Base-by-base conservation (phyloP, 139 green algal genomes). In the Bryopsis sp. region DNA sequence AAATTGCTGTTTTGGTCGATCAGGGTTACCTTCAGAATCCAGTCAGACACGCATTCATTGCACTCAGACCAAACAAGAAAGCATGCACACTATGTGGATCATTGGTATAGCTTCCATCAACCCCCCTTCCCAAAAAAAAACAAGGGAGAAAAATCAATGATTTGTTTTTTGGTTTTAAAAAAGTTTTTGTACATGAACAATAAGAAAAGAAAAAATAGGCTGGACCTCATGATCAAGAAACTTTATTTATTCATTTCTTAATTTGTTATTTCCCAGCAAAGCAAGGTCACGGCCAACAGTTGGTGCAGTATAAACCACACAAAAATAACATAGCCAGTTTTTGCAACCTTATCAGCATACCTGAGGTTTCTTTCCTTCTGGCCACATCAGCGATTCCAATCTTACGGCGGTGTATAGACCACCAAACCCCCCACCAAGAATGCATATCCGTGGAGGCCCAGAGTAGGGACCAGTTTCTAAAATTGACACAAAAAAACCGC, bases 361-460 rank as follows among this genome's bases (percentile, higher is more conserved):
- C 79, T 87, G 76, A 2, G 90, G 92, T 73, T 87, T 92, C n/a
- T 70, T 88, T 58, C 82, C 80, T 11, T 80, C 71, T 0, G 90
- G 88, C 94, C 94, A 99, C 54, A 93, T 79, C 47, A 99, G 75
- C 39, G 70, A 72, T 34, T 94, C 82, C 38, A 99, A 84, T 47
- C 86, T 81, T 2, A 99, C 76, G 1, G 95, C 95, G 1, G 95
- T 94, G 79, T 98, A 98, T 48, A 99, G 80, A 1, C 95, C 95
- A 11, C 95, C 95, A 82, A 99, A 99, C 1, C 95, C 95, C 1
- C 93, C 95, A 3, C 95, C 95, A 3, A 99, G 62, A 2, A 99
- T 87, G 70, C 92, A 96, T 0, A 98, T 79, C 0, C 87, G 68
- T 0, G 91, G 88, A 50, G 11, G 11, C 43, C 43, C n/a, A n/a